Base-by-base conservation (phyloP, 306 rosid genomes). In the Citrullus colocynthis region DNA sequence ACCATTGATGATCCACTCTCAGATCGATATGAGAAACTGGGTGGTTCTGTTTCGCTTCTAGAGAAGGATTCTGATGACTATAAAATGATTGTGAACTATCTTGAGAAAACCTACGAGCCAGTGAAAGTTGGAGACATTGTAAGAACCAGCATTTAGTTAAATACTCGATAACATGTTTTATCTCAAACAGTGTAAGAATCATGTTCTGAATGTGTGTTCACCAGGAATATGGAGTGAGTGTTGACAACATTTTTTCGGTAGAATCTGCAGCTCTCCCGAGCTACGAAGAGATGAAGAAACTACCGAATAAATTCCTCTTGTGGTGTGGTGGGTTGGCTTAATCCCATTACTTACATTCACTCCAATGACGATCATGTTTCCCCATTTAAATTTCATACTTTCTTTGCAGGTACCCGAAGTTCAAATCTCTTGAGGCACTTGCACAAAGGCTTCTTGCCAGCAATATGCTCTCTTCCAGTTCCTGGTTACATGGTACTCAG, bases 361-460 rank as follows among this genome's bases (percentile, higher is more conserved):
- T 69, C 14, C 20, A 71, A 18, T 4, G 15, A 9, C 9, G 44
- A 63, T 8, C 45, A 5, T 20, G 54, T 44, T 20, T 42, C 44
- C 44, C n/a, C 56, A 44, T 44, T 37, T 44, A 69, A 45, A 34
- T 39, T 12, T 11, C 24, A 24, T 1, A 8, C 39, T 54, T 11
- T 36, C 41, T 60, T 65, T 65, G 21, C 76, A 88, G 97, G 97
- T 41, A 81, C 96, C 37, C 79, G 93, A 78, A 92, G 87, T 80
- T 92, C 93, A 36, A 92, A 92, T 83, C 82, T 95, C 56, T 49
- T 89, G 88, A 89, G 96, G 92, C 97, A 89, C 83, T 79, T 95
- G 86, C 84, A 88, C n/a, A 86, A 84, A 82, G 97, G 96, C 52
- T 95, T 89, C 88, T 74, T 88, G 81, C 96, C 96, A 64, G 86